Percentiles rank a stretch among this genome's conserved stretches.
Conservation (phyloP, 2,329 filamentous ascomycete genomes). For the Acrocalymma vagum region DNA sequence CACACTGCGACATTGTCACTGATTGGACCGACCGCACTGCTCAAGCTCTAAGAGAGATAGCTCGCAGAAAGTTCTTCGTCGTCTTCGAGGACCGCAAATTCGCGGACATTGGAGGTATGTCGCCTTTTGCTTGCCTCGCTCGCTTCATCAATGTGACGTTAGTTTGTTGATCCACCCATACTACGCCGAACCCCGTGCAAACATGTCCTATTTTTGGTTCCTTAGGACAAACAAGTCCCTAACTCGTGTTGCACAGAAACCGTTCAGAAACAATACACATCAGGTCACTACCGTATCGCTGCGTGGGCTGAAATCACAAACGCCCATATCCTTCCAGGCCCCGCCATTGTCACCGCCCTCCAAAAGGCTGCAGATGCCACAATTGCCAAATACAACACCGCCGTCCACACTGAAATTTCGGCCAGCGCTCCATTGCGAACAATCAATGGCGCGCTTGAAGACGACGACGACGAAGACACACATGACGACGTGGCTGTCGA, state of each 20-base stretch:
- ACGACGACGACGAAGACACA: slow-evolving; percentile 53
- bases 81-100: slow-evolving; percentile 66
- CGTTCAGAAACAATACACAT: slow-evolving; percentile 63
- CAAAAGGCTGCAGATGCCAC: slow-evolving; percentile 57
- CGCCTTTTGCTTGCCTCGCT: slow-evolving; percentile 3
- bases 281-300: slow-evolving; percentile 60
- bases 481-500: slow-evolving; percentile 31
- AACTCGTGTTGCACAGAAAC: slow-evolving; percentile 50
- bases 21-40: slow-evolving; percentile 68
- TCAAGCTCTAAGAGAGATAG: slow-evolving; percentile 56
- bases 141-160: no score
- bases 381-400: slow-evolving; percentile 59
- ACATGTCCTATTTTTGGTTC: slow-evolving; percentile 1
- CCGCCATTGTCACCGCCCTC: slow-evolving; percentile 60
- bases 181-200: slow-evolving; percentile 1
- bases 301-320: slow-evolving; percentile 63
- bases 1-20: slow-evolving; percentile 68
- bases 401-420: slow-evolving; percentile 60
- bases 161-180: slow-evolving; percentile 1
- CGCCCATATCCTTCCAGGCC: slow-evolving; percentile 62
- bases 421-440: slow-evolving; percentile 39
- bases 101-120: slow-evolving; percentile 63
- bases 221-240: slow-evolving; percentile 11
- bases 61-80: slow-evolving; percentile 59
- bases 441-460: slow-evolving; percentile 37